Base-by-base conservation (phyloP, 768 basidiomycete genomes). In the Dacryopinax primogenitus region DNA sequence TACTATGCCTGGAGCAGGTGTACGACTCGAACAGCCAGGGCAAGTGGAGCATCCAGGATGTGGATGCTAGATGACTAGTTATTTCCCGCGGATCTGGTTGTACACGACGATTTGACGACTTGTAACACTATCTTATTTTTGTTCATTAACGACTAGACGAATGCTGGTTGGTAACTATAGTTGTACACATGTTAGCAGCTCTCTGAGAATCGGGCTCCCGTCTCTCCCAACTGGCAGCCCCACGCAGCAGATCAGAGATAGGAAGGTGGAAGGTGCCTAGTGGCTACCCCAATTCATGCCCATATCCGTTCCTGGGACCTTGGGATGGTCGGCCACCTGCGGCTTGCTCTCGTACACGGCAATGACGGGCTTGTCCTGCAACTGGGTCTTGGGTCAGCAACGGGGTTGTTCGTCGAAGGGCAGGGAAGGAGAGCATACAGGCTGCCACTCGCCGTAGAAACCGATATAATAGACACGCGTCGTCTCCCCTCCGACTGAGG, bases 271-370 rank as follows among this genome's bases (percentile, higher is more conserved):
- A n/a, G 13, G 4, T 32, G 51, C 26, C 51, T 32, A 58, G 32
- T 58, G 51, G 32, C 51, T 58, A 26, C 51, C 51, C 51, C 51
- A 58, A 21, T 58, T 58, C 51, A 58, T 58, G 9, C 51, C 51
- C 51, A 58, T 58, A 21, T 86, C 85, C 47, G 82, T 85, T n/a
- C 90, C 90, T 70, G 84, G 85, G 61, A 92, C 87, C 76, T 90
- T 92, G 67, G 84, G 80, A 69, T 95, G 93, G 72, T 95, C 93
- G 0, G 90, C 88, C 33, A 88, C 77, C 68, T 92, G 92, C 9
- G 93, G 88, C 68, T 88, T 87, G 0, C 88, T 76, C 74, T 96
- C 93, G 70, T 95, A 96, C 13, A 95, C 84, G 0, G 91, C 86
- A 64, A 94, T 82, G 37, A 90, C 81, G 0, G 92, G 90, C 66